Base-by-base conservation (phyloP, 148 eudicot species). In the Dysphania ambrosioides region DNA sequence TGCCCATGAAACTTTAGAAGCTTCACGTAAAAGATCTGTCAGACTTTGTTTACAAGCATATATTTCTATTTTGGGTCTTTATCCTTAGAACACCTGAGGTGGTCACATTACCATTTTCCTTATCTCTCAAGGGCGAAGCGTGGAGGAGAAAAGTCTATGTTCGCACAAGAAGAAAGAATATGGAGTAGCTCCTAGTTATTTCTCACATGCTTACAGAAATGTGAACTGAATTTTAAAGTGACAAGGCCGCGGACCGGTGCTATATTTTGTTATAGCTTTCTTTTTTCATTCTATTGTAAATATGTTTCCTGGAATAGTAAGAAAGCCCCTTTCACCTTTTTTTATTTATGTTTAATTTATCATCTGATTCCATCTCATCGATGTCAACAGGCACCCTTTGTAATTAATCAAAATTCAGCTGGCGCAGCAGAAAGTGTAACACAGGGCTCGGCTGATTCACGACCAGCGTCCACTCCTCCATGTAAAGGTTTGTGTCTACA, bases 361-460 rank as follows among this genome's bases (percentile, higher is more conserved):
- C 10, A n/a, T 77, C 34, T 77, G 66, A 67, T 53, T 69, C 42
- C 6, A 12, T 18, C 26, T 72, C 35, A 41, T 68, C 61, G 66
- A 36, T 67, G 68, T 79, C 40, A 44, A 44, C 69, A 93, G 97
- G 95, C 83, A 68, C 83, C 86, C 27, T 81, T 75, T 84, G 86
- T 75, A 31, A 83, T 88, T 70, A 70, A 84, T 75, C 87, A 86
- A 69, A 86, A 77, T 64, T 79, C 86, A 71, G 70, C 83, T 69
- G 82, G 73, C 79, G 79, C 80, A 66, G 80, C 91, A 35, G 93
- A 86, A 68, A 84, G 74, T 79, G 82, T 84, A 11, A 72, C 89
- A 59, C 95, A 82, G 75, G 86, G 72, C 65, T 76, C 97, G 63
- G 70, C 79, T 51, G 83, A 88, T 31, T 82, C 88, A 65, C 88